Percentiles rank a stretch among this genome's conserved stretches.
phyloP scores from a whole-genome alignment of 768 basidiomycete genomes.

The Xerocomellus amylosporus region DNA sequence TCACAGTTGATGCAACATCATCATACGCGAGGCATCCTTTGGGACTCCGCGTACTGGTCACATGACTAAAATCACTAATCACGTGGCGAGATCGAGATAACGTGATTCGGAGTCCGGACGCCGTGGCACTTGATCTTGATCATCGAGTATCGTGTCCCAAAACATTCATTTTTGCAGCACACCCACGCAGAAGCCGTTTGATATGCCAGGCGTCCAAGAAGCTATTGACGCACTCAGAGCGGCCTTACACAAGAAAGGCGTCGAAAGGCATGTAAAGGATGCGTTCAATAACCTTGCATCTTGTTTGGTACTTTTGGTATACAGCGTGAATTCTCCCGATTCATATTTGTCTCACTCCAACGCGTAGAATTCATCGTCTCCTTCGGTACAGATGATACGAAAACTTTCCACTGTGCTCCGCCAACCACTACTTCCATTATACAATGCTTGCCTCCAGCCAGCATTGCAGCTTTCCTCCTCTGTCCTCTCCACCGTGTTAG shows the following conservation, averaged over 20 bases:
- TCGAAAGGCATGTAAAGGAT: slow-evolving; percentile 32
- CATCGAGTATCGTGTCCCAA: not conserved
- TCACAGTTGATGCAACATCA: slow-evolving; percentile 1
- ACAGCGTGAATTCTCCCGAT: slow-evolving; percentile 13
- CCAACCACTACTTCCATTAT: slow-evolving; percentile 43
- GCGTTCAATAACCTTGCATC: slow-evolving; percentile 42
- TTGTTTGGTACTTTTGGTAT: slow-evolving; percentile 43
- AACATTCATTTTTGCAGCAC: not conserved
- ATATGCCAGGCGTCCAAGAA: slow-evolving; percentile 26
- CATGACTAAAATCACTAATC: slow-evolving; percentile 28
- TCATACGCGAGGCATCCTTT: slow-evolving; percentile 18
- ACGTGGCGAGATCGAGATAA: slow-evolving; percentile 18
- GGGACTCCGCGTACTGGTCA: slow-evolving; percentile 27
- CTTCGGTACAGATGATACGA: slow-evolving; percentile 36
- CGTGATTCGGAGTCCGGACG: slow-evolving; percentile 10
- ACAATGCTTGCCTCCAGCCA: slow-evolving; percentile 36
- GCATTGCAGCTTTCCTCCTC: slow-evolving; percentile 42
- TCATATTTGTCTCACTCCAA: not conserved
- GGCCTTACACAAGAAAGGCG: slow-evolving; percentile 28
- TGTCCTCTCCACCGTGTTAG: slow-evolving; percentile 41
- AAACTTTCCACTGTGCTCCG: slow-evolving; percentile 43
- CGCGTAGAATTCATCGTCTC: slow-evolving; percentile 37
- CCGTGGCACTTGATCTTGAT: not conserved
- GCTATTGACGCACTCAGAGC: slow-evolving; percentile 34
- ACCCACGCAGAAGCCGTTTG: not conserved